Base-by-base conservation (phyloP, 345 rosid species). In the Hevea brasiliensis region DNA sequence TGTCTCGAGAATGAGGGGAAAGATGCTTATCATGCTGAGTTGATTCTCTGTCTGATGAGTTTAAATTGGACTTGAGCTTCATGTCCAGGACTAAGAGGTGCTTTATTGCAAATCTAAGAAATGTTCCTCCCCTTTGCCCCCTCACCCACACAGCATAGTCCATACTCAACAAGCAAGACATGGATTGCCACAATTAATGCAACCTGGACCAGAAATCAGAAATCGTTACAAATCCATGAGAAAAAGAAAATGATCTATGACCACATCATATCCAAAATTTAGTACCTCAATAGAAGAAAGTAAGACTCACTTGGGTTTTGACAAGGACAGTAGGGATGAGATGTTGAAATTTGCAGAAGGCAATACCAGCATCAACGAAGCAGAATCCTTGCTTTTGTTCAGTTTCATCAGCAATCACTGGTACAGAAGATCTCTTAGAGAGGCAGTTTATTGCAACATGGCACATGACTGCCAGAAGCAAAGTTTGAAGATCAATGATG, bases 331-430 rank as follows among this genome's bases (percentile, higher is more conserved):
- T 78, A 81, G 85, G 77, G 78, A 85, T 83, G 58, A 95, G 89
- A 74, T 92, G 96, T 78, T 92, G 99, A 82, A 92, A 89, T 82
- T 91, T 95, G 92, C 97, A 89, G 80, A 91, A 95, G 8, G 90
- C 89, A 83, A 88, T 91, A 76, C 87, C 90, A 61, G 98, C 96
- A 82, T 87, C 87, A 64, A 90, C 81, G 76, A 92, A 87, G 84
- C 91, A 87, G 74, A 83, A 79, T 78, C 73, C 85, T 76, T 85
- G 91, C 84, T 85, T 85, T 80, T 91, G 88, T 67, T 89, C 99
- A 53, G 76, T 72, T 73, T 75, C 83, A 83, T 84, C 94, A 72
- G 76, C 79, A 77, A 77, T 77, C 63, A 67, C 76, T 48, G 79
- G 80, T 29, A 71, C 88, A 60, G 80, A 82, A 76, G 84, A 81